Conservation (phyloP, 129 eudicot genomes). For the Saussurea involucrata region DNA sequence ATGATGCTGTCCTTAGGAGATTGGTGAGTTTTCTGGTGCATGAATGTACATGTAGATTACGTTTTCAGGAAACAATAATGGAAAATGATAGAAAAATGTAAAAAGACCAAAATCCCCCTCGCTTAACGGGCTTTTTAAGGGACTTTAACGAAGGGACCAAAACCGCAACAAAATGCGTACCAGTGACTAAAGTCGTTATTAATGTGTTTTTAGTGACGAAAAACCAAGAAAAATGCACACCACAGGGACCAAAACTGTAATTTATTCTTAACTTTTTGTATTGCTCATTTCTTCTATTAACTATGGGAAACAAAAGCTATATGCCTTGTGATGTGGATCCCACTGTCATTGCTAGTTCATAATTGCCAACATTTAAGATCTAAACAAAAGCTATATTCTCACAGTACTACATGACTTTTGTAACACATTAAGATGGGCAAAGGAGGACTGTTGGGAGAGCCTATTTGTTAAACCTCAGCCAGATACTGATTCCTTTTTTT, state of each 20-base stretch:
- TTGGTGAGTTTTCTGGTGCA: conserved; percentile 57
- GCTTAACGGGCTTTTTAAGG: neutral
- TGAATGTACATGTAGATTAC: neutral
- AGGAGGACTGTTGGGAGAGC: too few species aligned
- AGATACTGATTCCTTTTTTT: too few species aligned
- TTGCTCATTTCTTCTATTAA: too few species aligned
- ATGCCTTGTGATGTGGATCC: too few species aligned
- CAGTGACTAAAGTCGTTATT: neutral
- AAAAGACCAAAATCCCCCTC: neutral
- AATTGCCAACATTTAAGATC: too few species aligned
- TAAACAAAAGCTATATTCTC: too few species aligned
- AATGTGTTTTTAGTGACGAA: neutral
- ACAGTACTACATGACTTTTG: neutral
- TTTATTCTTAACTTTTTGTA: neutral
- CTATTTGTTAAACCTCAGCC: too few species aligned
- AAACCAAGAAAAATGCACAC: neutral
- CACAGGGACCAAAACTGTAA: neutral
- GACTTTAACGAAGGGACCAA: neutral
- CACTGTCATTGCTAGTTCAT: too few species aligned
- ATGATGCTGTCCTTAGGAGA: conserved; percentile 97
- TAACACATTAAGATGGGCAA: too few species aligned
- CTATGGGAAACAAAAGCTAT: too few species aligned
- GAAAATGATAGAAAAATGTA: neutral
- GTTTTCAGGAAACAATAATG: neutral
- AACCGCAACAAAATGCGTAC: neutral